Percentiles rank a stretch among this genome's conserved stretches.
These are phyloP conservation scores for Moesziomyces globuligerus DNA, from an alignment of 1,284 basidiomycete genomes.

Conservation along the genomic window DNA sequence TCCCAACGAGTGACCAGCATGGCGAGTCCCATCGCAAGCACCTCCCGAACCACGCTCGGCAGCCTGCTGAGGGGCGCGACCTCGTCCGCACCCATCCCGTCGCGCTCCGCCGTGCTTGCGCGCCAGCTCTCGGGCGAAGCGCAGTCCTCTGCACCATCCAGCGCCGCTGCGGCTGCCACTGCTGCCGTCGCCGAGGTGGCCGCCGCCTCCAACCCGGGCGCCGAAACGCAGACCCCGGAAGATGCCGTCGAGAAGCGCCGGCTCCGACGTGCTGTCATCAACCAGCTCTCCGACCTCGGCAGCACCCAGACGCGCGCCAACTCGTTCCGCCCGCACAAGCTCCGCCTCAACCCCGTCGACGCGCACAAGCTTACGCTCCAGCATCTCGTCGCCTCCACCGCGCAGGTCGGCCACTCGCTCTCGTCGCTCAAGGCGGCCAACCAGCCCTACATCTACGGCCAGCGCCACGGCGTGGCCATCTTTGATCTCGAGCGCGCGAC, in stretches of 20 bases:
- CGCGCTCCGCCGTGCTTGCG: slow-evolving; percentile 5
- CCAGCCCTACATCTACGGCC: slow-evolving; percentile 92
- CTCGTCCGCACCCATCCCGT: slow-evolving; percentile 4
- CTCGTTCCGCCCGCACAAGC: slow-evolving; percentile 79
- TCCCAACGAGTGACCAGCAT: slow-evolving; percentile 9
- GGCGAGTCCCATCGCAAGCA: slow-evolving; percentile 51
- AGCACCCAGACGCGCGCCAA: slow-evolving; percentile 79
- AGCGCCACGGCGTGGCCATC: slow-evolving; percentile 86
- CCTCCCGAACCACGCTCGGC: slow-evolving; percentile 44
- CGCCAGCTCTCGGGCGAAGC: slow-evolving; percentile 19
- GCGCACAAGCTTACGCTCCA: slow-evolving; percentile 81
- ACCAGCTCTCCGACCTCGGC: slow-evolving; percentile 77
- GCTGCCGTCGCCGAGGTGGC: slow-evolving; percentile 7
- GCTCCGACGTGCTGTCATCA: slow-evolving; percentile 69
- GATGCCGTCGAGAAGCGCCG: slow-evolving; percentile 39
- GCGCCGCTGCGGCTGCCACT: slow-evolving; percentile 4
- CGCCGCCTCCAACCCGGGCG: not conserved
- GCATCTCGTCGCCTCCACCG: slow-evolving; percentile 88
- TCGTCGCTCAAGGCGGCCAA: slow-evolving; percentile 86
- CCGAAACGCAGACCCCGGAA: slow-evolving; percentile 11
- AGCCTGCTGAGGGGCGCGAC: slow-evolving; percentile 25
- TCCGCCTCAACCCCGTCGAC: slow-evolving; percentile 75
- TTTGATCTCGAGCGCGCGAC: slow-evolving; percentile 93
- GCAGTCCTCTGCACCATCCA: slow-evolving; percentile 3
- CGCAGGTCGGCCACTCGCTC: slow-evolving; percentile 89